A percentile compares a stretch with the other conserved stretches of the same genome.
Evolutionary conservation across 2,329 filamentous ascomycete species (phyloP).

Genomic region (Xylaria sp.): DNA sequence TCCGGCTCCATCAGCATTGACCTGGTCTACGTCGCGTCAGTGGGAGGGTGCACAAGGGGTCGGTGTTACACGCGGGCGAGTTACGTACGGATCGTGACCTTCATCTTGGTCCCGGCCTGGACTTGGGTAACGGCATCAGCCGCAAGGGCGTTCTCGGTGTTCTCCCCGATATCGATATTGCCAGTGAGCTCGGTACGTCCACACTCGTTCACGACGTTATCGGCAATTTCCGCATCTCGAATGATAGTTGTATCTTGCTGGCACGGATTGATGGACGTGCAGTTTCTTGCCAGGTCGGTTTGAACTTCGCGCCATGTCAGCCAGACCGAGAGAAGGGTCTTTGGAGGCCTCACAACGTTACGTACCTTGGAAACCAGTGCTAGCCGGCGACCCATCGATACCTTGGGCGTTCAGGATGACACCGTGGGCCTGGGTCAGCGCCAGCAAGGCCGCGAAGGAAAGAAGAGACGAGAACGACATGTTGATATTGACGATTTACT

Average conservation of each 20-base stretch:
- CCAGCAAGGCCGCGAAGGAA: conserved; percentile 40
- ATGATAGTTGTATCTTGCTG: conserved; percentile 68
- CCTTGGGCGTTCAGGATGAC: conserved; percentile 53
- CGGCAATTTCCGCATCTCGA: conserved; percentile 55
- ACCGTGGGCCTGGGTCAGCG: conserved; percentile 46
- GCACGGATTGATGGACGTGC: conserved; percentile 65
- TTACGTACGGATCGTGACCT: conserved; percentile 46
- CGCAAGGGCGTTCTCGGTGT: conserved; percentile 55
- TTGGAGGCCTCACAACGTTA: conserved; percentile 1
- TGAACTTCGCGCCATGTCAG: conserved; percentile 47
- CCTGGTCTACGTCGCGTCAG: conserved; percentile 44
- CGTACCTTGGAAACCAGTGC: conserved; percentile 53
- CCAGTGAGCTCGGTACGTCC: conserved; percentile 64
- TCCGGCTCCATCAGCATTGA: conserved; percentile 57
- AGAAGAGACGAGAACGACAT: conserved; percentile 43
- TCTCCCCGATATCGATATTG: conserved; percentile 63
- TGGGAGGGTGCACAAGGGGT: not conserved
- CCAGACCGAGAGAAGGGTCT: too few species aligned
- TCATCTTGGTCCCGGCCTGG: conserved; percentile 46
- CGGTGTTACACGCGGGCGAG: not conserved
- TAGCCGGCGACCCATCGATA: conserved; percentile 47
- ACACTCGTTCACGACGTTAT: conserved; percentile 60
- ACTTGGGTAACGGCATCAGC: conserved; percentile 53
- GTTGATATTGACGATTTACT: conserved; percentile 40
- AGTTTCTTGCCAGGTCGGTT: conserved; percentile 60